Evolutionary conservation across 2,329 filamentous ascomycete species (phyloP).

Genomic region (Trichophyton verrucosum): DNA sequence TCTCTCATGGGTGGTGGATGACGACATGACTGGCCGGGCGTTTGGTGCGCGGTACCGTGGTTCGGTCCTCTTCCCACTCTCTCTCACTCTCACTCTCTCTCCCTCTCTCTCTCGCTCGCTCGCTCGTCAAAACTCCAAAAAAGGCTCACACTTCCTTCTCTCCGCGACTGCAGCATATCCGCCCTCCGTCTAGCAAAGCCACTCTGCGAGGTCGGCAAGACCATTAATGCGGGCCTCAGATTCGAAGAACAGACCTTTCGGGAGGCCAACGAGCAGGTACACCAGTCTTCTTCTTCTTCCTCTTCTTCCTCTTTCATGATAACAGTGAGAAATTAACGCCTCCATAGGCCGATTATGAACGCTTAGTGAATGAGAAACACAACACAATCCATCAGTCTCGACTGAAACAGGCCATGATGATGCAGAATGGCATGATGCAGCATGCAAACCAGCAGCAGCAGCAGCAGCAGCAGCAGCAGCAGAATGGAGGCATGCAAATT

Average conservation of each 20-base stretch:
- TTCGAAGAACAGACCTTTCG: slow-evolving; percentile 37
- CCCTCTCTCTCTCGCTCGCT: too few relatives aligned
- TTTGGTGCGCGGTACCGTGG: neutral
- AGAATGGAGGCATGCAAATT: slow-evolving; percentile 19
- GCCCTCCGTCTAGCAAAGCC: slow-evolving; percentile 36
- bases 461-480: slow-evolving; percentile 8
- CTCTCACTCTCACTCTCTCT: too few relatives aligned
- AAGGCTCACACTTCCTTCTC: neutral
- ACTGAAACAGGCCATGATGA: slow-evolving; percentile 30
- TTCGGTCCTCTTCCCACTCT: too few relatives aligned
- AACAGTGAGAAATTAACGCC: neutral
- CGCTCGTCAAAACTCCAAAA: too few relatives aligned
- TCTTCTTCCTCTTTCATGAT: neutral
- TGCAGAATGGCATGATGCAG: slow-evolving; percentile 29
- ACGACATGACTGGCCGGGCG: neutral
- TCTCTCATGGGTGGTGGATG: neutral
- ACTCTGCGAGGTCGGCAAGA: slow-evolving; percentile 26
- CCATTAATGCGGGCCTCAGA: slow-evolving; percentile 30
- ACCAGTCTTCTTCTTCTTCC: neutral
- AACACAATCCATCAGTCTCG: slow-evolving; percentile 34
- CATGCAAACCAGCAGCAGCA: slow-evolving; percentile 18
- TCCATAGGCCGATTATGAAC: slow-evolving; percentile 31
- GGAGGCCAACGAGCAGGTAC: slow-evolving; percentile 27
- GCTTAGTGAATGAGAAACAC: slow-evolving; percentile 34
- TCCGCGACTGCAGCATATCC: slow-evolving; percentile 25